Evolutionary conservation across 176 grass and related monocot genomes (phyloP), one percentile per base, ranked within the genome.

Genomic region (Rhipidocladum racemiflorum): DNA sequence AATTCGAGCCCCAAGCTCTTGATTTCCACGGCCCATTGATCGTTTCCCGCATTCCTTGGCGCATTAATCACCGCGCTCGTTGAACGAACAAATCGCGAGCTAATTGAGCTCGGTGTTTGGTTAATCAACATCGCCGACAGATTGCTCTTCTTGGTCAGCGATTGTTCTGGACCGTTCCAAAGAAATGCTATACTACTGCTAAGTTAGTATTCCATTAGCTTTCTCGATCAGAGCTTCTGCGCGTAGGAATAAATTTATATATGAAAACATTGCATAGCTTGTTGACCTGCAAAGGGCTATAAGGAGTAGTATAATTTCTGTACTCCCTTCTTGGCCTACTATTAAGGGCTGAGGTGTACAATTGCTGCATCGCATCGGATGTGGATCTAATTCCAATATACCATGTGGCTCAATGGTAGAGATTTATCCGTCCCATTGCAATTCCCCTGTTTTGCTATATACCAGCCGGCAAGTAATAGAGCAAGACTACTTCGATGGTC

Each of bases 1-100:
- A 78, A 79, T 42, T 78, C n/a, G 48, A 50, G 49, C 82, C 61
- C 55, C 70, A 20, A 28, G 76, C 43, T 70, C 63, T 76, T 12
- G 87, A 30, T 81, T 76, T 10, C 54, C 77, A 10, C 76, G 3
- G 10, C 23, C 51, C 59, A 42, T 79, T 61, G 23, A 73, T 51
- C 67, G 0, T 35, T 7, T 51, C 75, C 25, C 71, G 82, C 76
- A 69, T 81, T 30, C 42, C 76, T 63, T 74, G 68, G 46, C 12
- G 15, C 29, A 70, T 15, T 43, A n/a, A 20, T 78, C 72, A 20
- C 54, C 6, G 49, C 43, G 51, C 72, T n/a, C 70, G 51, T 57
- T 35, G 34, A 84, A 39, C 42, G 2, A 62, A 56, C 49, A 71
- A 43, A 70, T 44, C 14, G 38, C 39, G 27, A 46, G 61, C 35